phyloP scores from a whole-genome alignment of 768 basidiomycete genomes.

The Lepiota subincarnata region DNA sequence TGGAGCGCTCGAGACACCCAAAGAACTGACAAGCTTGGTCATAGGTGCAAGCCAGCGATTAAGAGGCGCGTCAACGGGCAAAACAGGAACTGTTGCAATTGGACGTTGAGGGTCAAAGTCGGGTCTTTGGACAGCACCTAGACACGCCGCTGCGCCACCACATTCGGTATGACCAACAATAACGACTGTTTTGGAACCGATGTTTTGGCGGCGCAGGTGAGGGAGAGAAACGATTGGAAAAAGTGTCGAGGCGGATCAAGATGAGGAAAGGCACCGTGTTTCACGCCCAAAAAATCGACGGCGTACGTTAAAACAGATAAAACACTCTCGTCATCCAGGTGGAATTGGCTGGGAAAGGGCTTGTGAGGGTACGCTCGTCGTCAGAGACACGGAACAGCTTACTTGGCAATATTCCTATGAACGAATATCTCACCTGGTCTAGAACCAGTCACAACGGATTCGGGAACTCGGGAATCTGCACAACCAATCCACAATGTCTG shows the following conservation, averaged over 20 bases:
- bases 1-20: conserved; percentile 37
- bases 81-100: conserved; percentile 30
- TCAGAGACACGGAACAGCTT: conserved; percentile 20
- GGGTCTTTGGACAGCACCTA: conserved; percentile 38
- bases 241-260: conserved; percentile 16
- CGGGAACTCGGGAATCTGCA: conserved; percentile 83
- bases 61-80: conserved; percentile 44
- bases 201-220: conserved; percentile 15
- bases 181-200: conserved; percentile 46
- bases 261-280: conserved; percentile 61
- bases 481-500: conserved; percentile 80
- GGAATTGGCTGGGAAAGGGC: conserved; percentile 56
- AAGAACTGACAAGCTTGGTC: conserved; percentile 44
- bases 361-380: conserved; percentile 5
- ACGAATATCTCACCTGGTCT: conserved; percentile 81
- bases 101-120: conserved; percentile 24
- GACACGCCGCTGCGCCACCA: conserved; percentile 66
- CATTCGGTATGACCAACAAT: conserved; percentile 83
- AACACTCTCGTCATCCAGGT: conserved; percentile 64
- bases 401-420: conserved; percentile 89
- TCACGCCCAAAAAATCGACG: conserved; percentile 61
- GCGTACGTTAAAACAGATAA: conserved; percentile 74
- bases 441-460: conserved; percentile 63
- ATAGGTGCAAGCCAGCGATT: conserved; percentile 72
- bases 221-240: conserved; percentile 27